Evolutionary conservation across 768 basidiomycete genomes (phyloP).

Genomic region (Trametes cinnabarina): DNA sequence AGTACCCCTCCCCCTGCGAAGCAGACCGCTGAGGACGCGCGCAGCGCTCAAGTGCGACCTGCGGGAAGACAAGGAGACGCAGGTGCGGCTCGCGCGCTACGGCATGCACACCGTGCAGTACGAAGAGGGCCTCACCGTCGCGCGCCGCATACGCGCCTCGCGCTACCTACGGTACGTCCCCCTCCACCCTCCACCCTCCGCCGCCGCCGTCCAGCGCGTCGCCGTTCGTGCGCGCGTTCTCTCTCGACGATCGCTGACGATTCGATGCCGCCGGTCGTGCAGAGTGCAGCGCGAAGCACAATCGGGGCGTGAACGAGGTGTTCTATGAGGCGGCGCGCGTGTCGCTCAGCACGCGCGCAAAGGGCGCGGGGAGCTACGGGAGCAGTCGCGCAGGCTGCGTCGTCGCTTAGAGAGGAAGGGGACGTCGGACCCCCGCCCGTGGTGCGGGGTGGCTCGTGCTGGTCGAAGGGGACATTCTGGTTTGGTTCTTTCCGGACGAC

Average conservation of each 20-base stretch:
- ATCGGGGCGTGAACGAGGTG: slow-evolving; percentile 90
- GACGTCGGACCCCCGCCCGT: no score
- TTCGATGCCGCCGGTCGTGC: neutral
- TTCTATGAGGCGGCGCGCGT: slow-evolving; percentile 91
- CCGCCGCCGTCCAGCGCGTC: no score
- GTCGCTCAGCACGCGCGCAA: slow-evolving; percentile 71
- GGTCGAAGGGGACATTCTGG: neutral
- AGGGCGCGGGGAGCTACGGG: slow-evolving; percentile 48
- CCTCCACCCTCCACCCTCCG: no score
- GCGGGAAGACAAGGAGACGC: slow-evolving; percentile 73
- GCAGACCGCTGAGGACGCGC: neutral
- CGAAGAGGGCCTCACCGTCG: slow-evolving; percentile 87
- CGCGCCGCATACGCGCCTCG: slow-evolving; percentile 86
- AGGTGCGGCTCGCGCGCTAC: slow-evolving; percentile 70
- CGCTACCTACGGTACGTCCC: slow-evolving; percentile 81
- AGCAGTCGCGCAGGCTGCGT: slow-evolving; percentile 43
- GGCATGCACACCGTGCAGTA: slow-evolving; percentile 79
- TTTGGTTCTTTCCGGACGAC: slow-evolving; percentile 1
- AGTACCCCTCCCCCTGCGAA: neutral
- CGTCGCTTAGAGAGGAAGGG: slow-evolving; percentile 36
- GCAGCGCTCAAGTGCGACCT: slow-evolving; percentile 94
- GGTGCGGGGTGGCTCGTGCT: no score
- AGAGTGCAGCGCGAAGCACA: slow-evolving; percentile 99
- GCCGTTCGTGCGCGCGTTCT: no score
- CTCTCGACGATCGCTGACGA: no score